These are phyloP conservation scores for Cyclotella baltica DNA, from an alignment of 108 stramenopile species.

Conservation along the genomic window DNA sequence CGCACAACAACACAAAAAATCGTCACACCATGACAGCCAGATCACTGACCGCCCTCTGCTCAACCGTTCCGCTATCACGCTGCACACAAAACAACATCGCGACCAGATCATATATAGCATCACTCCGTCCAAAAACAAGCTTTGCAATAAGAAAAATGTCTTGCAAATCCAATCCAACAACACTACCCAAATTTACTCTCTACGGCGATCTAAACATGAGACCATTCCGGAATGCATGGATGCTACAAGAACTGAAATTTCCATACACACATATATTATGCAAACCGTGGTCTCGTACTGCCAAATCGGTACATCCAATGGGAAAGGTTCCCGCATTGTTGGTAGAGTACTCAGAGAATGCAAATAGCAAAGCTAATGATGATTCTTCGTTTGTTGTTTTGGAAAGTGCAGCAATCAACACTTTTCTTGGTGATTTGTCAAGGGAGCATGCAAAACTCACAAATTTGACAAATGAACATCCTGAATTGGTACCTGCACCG, in stretches of 20 bases:
- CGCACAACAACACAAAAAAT: background rate
- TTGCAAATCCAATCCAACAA: background rate
- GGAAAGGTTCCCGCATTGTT: conserved; percentile 81
- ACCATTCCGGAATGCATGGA: conserved; percentile 83
- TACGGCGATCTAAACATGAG: conserved; percentile 67
- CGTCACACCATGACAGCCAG: too few species aligned
- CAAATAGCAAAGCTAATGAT: background rate
- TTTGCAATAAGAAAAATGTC: conserved; percentile 20
- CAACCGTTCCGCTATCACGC: too few species aligned
- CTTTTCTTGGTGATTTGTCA: conserved; percentile 71
- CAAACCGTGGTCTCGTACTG: conserved; percentile 47
- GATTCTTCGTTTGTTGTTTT: conserved; percentile 51
- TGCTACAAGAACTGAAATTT: conserved; percentile 80
- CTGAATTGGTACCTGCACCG: conserved; percentile 64
- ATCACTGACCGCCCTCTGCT: background rate
- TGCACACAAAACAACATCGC: too few species aligned
- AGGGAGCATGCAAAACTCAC: conserved; percentile 20
- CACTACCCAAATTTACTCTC: conserved; percentile 48
- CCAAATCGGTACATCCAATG: conserved; percentile 61
- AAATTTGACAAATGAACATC: background rate
- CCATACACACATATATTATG: conserved; percentile 53
- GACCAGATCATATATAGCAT: too few species aligned
- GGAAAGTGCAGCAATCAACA: conserved; percentile 85
- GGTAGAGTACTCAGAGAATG: conserved; percentile 29
- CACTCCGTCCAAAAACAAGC: background rate